phyloP scores from a whole-genome alignment of 2,329 filamentous ascomycete species.

The Trichoderma guizhouense region DNA sequence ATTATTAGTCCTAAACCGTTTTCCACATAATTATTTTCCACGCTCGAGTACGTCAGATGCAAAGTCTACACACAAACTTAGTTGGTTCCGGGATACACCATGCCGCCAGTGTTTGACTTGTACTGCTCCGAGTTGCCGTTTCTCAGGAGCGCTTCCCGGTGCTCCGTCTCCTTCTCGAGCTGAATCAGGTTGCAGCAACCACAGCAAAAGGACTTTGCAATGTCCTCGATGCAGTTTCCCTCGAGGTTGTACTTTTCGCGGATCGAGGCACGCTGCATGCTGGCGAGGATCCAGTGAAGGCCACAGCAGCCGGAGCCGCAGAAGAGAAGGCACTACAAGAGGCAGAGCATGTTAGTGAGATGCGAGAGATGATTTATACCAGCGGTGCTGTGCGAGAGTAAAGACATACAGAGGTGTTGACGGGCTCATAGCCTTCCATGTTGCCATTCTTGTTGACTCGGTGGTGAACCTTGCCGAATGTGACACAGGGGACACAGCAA shows the following conservation, averaged over 20 bases:
- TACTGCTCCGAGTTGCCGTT: constrained; percentile 22
- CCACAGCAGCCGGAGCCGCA: constrained; percentile 40
- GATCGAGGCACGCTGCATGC: constrained; percentile 45
- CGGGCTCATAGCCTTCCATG: constrained; percentile 43
- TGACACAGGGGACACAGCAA: constrained; percentile 46
- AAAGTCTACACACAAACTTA: neutral
- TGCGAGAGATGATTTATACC: neutral
- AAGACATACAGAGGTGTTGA: constrained; percentile 44
- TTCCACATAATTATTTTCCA: neutral
- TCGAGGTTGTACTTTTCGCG: constrained; percentile 45
- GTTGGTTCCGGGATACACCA: constrained; percentile 19
- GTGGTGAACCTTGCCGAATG: constrained; percentile 48
- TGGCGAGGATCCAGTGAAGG: constrained; percentile 41
- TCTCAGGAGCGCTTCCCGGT: constrained; percentile 31
- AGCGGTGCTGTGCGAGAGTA: neutral
- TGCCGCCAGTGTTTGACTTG: constrained; percentile 21
- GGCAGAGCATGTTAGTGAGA: constrained; percentile 15
- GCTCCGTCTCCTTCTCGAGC: constrained; percentile 45
- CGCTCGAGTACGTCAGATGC: neutral
- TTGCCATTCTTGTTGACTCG: constrained; percentile 39
- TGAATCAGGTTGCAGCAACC: constrained; percentile 44
- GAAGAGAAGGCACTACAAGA: constrained; percentile 41
- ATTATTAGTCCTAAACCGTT: neutral
- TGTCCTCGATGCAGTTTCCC: constrained; percentile 42
- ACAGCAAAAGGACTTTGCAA: constrained; percentile 44